Conservation (phyloP, 2,329 filamentous ascomycete genomes). For the Colletotrichum neosansevieriae region DNA sequence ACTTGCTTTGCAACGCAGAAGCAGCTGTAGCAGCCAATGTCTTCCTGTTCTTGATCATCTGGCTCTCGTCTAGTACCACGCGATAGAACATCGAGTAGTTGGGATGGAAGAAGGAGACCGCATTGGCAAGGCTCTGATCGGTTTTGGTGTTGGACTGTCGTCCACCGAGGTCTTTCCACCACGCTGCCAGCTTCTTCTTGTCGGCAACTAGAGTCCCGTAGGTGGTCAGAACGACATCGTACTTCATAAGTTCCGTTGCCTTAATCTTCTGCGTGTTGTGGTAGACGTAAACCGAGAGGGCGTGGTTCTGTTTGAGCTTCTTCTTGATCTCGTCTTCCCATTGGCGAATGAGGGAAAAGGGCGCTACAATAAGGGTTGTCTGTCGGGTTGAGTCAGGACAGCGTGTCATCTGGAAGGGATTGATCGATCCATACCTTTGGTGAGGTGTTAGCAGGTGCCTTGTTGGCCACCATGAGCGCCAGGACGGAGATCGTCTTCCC, state of each 20-base stretch:
- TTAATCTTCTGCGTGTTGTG: constrained; percentile 69
- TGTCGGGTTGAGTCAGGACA: constrained; percentile 47
- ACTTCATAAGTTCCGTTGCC: constrained; percentile 72
- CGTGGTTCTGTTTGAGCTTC: constrained; percentile 72
- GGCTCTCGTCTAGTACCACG: constrained; percentile 83
- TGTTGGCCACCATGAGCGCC: constrained; percentile 78
- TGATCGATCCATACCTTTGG: too few relatives aligned
- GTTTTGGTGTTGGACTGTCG: constrained; percentile 53
- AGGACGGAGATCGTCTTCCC: constrained; percentile 89
- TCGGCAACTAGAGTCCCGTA: constrained; percentile 79
- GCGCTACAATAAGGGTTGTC: constrained; percentile 86
- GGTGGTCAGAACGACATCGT: constrained; percentile 83
- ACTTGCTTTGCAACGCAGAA: constrained; percentile 64
- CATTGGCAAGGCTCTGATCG: constrained; percentile 50
- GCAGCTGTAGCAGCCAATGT: constrained; percentile 67
- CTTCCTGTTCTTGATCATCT: constrained; percentile 81
- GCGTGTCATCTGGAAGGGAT: too few relatives aligned
- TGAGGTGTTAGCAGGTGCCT: constrained; percentile 60
- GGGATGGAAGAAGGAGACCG: constrained; percentile 71
- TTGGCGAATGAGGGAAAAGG: constrained; percentile 83
- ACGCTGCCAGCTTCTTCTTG: constrained; percentile 65
- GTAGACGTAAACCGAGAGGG: constrained; percentile 75
- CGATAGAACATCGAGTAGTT: constrained; percentile 72
- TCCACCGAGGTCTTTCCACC: constrained; percentile 57
- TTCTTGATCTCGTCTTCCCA: constrained; percentile 84